Conservation (phyloP, 495 filamentous ascomycete genomes). For the Penicillium longicatenatum region DNA sequence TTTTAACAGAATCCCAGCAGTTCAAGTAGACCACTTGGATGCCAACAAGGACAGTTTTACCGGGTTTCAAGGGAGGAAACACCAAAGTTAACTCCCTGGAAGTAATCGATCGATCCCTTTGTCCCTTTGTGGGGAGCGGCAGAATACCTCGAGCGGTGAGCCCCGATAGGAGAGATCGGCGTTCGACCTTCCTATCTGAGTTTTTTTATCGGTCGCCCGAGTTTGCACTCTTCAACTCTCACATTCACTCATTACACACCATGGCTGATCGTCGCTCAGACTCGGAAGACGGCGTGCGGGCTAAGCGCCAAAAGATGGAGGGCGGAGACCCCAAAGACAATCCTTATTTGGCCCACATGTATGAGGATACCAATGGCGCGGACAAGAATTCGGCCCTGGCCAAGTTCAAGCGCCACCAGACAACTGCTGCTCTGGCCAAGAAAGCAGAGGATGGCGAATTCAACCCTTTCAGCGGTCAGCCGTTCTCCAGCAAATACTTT, state of each 20-base stretch:
- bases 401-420: conserved; percentile 73
- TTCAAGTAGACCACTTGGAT: too few relatives aligned
- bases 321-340: conserved; percentile 63
- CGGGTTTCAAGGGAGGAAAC: conserved; percentile 2
- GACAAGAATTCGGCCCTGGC: conserved; percentile 54
- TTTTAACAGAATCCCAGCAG: background rate
- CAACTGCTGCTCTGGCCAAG: conserved; percentile 73
- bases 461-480: conserved; percentile 80
- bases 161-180: conserved; percentile 33
- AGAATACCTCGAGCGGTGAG: conserved; percentile 38
- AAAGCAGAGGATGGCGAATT: conserved; percentile 76
- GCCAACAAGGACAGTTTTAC: background rate
- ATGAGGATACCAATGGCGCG: conserved; percentile 54
- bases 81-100: conserved; percentile 10
- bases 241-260: conserved; percentile 18
- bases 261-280: conserved; percentile 49
- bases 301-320: conserved; percentile 54
- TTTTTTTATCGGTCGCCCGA: conserved; percentile 27
- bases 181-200: conserved; percentile 39
- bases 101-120: conserved; percentile 23
- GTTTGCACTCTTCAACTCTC: conserved; percentile 25
- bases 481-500: conserved; percentile 82
- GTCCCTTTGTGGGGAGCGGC: conserved; percentile 24
- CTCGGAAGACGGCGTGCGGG: conserved; percentile 41
- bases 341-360: conserved; percentile 90